A percentile compares a stretch with the other conserved stretches of the same genome.
Conservation (phyloP, 176 grass and related monocot genomes). For the Cenchrus purpureus region DNA sequence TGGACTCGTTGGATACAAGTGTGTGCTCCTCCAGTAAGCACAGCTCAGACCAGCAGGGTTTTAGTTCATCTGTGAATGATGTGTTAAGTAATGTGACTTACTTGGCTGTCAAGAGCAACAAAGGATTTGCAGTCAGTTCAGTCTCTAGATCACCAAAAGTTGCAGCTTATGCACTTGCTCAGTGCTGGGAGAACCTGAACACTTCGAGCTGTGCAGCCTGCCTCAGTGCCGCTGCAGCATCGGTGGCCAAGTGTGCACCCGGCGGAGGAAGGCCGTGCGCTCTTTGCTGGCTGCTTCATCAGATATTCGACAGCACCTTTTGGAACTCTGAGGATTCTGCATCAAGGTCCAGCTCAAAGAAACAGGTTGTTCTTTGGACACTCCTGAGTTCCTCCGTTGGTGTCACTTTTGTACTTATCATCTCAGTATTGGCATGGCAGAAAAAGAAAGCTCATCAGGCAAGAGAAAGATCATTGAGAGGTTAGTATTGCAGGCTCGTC, state of each 20-base stretch:
- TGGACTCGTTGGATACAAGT: slow-evolving; percentile 46
- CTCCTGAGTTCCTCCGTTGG: background rate
- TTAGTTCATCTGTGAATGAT: slow-evolving; percentile 12
- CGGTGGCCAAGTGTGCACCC: slow-evolving; percentile 56
- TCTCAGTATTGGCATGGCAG: slow-evolving; percentile 10
- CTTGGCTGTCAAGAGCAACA: slow-evolving; percentile 30
- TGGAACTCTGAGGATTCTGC: slow-evolving; percentile 48
- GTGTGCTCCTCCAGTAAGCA: slow-evolving; percentile 46
- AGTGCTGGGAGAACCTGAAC: slow-evolving; percentile 72
- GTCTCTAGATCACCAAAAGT: background rate
- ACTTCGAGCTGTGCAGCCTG: slow-evolving; percentile 48
- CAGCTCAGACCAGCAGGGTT: slow-evolving; percentile 7
- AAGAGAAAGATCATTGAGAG: slow-evolving; percentile 13
- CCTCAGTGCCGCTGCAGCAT: slow-evolving; percentile 42
- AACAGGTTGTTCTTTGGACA: slow-evolving; percentile 17
- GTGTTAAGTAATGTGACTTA: slow-evolving; percentile 52
- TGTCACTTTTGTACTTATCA: background rate
- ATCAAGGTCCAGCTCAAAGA: slow-evolving; percentile 3
- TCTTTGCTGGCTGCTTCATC: slow-evolving; percentile 63
- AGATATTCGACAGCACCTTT: slow-evolving; percentile 55
- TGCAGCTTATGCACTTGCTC: slow-evolving; percentile 57
- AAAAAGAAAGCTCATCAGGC: background rate
- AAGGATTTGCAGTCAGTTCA: slow-evolving; percentile 35
- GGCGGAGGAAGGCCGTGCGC: slow-evolving; percentile 43
- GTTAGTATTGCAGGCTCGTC: slow-evolving; percentile 17